Evolutionary conservation across 768 basidiomycete genomes (phyloP).

Genomic region (Amanita subjunquillea): DNA sequence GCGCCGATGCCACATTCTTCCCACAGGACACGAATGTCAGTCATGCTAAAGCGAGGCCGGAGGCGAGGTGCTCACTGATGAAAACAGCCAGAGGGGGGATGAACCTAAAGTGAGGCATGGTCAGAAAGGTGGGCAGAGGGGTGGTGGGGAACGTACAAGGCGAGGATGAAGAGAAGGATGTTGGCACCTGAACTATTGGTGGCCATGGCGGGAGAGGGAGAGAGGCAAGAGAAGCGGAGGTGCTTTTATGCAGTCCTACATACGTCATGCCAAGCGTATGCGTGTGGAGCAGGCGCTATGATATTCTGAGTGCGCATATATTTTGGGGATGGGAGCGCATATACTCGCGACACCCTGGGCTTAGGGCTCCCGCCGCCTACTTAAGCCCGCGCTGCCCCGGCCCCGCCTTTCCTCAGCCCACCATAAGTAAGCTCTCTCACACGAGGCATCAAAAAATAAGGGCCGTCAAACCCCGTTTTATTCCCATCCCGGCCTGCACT

Average conservation of each 20-base stretch:
- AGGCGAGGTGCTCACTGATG: not conserved
- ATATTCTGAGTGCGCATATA: no score
- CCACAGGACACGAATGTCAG: not conserved
- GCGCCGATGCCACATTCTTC: not conserved
- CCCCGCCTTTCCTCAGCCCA: not conserved
- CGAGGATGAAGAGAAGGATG: not conserved
- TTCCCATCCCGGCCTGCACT: not conserved
- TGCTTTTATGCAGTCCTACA: not conserved
- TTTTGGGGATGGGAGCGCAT: not conserved
- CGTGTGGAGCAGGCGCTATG: no score
- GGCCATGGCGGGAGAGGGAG: not conserved
- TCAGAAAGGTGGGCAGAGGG: not conserved
- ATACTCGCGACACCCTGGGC: not conserved
- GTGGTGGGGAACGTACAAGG: not conserved
- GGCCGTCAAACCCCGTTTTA: not conserved
- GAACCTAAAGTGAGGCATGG: not conserved
- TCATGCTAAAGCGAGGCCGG: not conserved
- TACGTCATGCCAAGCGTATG: not conserved
- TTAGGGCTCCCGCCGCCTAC: not conserved
- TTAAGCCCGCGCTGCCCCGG: not conserved
- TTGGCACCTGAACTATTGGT: not conserved
- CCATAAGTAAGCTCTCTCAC: not conserved
- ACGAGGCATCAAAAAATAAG: constrained; percentile 3
- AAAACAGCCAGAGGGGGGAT: constrained; percentile 4
- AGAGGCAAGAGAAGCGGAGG: not conserved